A percentile compares a stretch with the other conserved stretches of the same genome.
phyloP scores from a whole-genome alignment of 129 eudicot genomes.

The Erigeron canadensis region DNA sequence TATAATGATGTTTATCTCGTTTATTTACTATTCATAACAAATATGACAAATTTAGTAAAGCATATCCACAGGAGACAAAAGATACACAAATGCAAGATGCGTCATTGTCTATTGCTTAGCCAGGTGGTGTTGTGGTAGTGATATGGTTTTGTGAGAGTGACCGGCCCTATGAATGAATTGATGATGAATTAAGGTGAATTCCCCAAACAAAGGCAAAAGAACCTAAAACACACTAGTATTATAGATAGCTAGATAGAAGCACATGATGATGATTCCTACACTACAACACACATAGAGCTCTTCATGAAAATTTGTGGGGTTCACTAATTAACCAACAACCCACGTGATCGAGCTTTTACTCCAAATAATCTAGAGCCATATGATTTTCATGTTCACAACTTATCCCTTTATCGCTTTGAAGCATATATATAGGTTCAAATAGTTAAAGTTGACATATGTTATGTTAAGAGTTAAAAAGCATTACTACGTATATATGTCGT shows the following conservation, averaged over 20 bases:
- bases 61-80: constrained; percentile 21
- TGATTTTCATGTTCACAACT: neutral
- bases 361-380: constrained; percentile 20
- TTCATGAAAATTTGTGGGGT: constrained; percentile 28
- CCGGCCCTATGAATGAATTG: neutral
- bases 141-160: constrained; percentile 31
- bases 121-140: constrained; percentile 36
- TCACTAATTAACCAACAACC: constrained; percentile 29
- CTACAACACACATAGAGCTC: constrained; percentile 12
- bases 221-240: constrained; percentile 17
- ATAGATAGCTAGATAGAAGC: constrained; percentile 26
- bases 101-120: constrained; percentile 36
- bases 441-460: too few species aligned
- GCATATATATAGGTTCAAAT: too few species aligned
- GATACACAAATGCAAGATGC: constrained; percentile 24
- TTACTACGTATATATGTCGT: too few species aligned
- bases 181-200: constrained; percentile 25
- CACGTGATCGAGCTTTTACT: constrained; percentile 26
- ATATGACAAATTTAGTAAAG: neutral
- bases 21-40: neutral
- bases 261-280: constrained; percentile 37
- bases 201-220: constrained; percentile 30
- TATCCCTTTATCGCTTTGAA: neutral
- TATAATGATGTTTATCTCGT: neutral
- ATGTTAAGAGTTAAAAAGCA: too few species aligned